Conservation (phyloP, 805 yeast species). For the Clavispora carvajalis region DNA sequence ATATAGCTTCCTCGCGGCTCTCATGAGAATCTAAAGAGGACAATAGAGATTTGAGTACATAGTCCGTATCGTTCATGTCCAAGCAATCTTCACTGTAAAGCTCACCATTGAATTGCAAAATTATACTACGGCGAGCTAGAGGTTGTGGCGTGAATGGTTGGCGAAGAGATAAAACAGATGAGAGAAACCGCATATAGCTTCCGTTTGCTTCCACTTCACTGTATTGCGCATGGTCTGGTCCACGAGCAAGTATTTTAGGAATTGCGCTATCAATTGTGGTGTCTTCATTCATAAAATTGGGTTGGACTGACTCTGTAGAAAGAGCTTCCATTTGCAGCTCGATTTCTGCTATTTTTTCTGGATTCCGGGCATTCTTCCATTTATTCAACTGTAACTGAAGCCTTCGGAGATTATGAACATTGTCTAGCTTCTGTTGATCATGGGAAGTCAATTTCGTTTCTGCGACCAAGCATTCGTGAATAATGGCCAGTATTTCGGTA, state of each 20-base stretch:
- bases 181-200: conserved; percentile 35
- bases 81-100: conserved; percentile 59
- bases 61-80: conserved; percentile 58
- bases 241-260: conserved; percentile 45
- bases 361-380: conserved; percentile 20
- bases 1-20: conserved; percentile 27
- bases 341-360: conserved; percentile 7
- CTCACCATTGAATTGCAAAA: conserved; percentile 87
- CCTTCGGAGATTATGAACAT: conserved; percentile 22
- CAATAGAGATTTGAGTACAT: conserved; percentile 36
- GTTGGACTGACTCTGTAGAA: conserved; percentile 16
- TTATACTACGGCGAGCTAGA: conserved; percentile 23
- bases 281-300: conserved; percentile 34
- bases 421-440: conserved; percentile 25
- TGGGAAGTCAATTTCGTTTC: conserved; percentile 4
- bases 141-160: conserved; percentile 81
- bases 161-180: conserved; percentile 78
- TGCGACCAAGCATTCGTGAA: conserved; percentile 4
- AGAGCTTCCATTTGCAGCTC: conserved; percentile 5
- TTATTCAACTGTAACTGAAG: conserved; percentile 20
- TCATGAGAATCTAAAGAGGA: conserved; percentile 8
- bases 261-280: not conserved
- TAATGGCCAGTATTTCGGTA: conserved; percentile 4
- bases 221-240: conserved; percentile 49
- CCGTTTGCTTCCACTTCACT: conserved; percentile 7